Percentiles rank a stretch among this genome's conserved stretches.
These are phyloP conservation scores for Tylopilus sp. DNA, from an alignment of 1,284 basidiomycete species.

Conservation along the genomic window DNA sequence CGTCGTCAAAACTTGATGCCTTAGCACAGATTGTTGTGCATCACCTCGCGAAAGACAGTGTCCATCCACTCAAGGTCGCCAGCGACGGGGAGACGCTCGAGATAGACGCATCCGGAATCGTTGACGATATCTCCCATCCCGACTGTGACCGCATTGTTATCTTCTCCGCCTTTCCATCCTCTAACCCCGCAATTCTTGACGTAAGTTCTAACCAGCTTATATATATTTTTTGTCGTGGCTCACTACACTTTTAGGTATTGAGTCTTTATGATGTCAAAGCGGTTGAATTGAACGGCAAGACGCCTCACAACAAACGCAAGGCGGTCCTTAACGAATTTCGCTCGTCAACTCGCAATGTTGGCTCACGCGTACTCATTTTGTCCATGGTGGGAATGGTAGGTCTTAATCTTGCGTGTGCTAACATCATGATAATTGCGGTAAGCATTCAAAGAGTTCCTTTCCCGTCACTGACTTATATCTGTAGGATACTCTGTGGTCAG, in stretches of 20 bases:
- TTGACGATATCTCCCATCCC: background rate
- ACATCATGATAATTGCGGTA: conserved; percentile 31
- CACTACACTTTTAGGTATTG: background rate
- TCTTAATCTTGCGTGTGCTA: conserved; percentile 34
- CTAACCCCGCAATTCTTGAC: conserved; percentile 15
- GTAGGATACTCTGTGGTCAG: conserved; percentile 27
- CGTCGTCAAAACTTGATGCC: background rate
- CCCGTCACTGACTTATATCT: background rate
- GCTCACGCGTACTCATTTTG: conserved; percentile 26
- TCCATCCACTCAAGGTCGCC: background rate
- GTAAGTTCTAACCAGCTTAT: conserved; percentile 4
- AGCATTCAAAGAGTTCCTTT: conserved; percentile 12
- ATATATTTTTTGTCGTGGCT: background rate
- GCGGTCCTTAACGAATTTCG: conserved; percentile 7
- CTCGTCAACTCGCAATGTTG: background rate
- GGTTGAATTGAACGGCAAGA: background rate
- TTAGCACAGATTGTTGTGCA: background rate
- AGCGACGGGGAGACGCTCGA: background rate
- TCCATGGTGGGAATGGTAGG: conserved; percentile 29
- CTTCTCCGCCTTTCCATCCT: conserved; percentile 29
- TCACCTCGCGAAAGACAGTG: background rate
- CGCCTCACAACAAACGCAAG: background rate
- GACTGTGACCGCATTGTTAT: conserved; percentile 26
- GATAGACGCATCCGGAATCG: background rate
- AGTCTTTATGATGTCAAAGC: background rate